Percentiles rank a stretch among this genome's conserved stretches.
These are phyloP conservation scores for Carex cristatella DNA, from an alignment of 176 grass and related monocot species.

Conservation along the genomic window DNA sequence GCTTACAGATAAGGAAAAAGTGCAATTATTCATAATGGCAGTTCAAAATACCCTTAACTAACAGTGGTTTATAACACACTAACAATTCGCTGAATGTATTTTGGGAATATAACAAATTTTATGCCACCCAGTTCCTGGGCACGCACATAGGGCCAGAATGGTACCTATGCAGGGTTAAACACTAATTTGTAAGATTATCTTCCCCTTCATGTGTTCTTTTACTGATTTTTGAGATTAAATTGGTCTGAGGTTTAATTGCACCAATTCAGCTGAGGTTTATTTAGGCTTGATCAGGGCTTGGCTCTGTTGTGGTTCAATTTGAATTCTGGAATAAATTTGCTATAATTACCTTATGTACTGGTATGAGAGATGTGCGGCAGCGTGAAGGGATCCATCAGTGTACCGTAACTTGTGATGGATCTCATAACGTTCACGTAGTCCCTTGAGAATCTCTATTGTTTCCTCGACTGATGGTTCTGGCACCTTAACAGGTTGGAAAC, in stretches of 20 bases:
- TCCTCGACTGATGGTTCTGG: conserved; percentile 96
- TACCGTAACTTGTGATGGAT: conserved; percentile 94
- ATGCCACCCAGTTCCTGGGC: not conserved
- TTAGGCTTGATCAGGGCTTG: not conserved
- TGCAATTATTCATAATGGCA: not conserved
- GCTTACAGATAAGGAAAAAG: conserved; percentile 32
- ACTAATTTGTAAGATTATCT: not conserved
- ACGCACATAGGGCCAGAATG: not conserved
- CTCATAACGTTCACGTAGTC: conserved; percentile 81
- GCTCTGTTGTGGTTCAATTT: not conserved
- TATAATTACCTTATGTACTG: conserved; percentile 80
- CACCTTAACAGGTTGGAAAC: conserved; percentile 95
- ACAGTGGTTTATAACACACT: not conserved
- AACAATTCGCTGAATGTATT: conserved; percentile 3
- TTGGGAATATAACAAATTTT: not conserved
- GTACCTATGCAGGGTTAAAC: not conserved
- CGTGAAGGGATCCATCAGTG: conserved; percentile 67
- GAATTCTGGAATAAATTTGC: conserved; percentile 3
- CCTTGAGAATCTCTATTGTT: conserved; percentile 83
- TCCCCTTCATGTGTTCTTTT: not conserved
- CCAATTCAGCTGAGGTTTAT: not conserved
- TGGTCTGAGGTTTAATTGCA: not conserved
- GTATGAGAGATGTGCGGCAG: conserved; percentile 74
- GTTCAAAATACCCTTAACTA: conserved; percentile 15
- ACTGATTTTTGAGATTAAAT: not conserved